Evolutionary conservation across 192 early-diverging fungal genomes (phyloP).

Genomic region (Backusella psychrophila): DNA sequence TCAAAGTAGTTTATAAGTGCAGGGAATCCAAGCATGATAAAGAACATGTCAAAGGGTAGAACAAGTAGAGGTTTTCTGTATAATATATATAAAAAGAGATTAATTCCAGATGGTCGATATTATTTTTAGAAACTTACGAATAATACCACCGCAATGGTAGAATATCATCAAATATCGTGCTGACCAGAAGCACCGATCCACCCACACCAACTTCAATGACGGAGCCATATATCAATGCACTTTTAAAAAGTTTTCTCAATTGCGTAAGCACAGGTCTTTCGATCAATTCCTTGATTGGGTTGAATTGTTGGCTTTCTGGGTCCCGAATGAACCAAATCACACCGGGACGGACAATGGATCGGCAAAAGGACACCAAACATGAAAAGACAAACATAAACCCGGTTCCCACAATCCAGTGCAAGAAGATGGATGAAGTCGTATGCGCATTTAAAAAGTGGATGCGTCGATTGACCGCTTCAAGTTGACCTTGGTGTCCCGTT

Average conservation of each 20-base stretch:
- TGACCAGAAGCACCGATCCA: slow-evolving; percentile 24
- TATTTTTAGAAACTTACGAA: slow-evolving; percentile 41
- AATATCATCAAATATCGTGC: slow-evolving; percentile 22
- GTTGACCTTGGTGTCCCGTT: slow-evolving; percentile 15
- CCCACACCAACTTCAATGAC: slow-evolving; percentile 77
- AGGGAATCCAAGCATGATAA: slow-evolving; percentile 74
- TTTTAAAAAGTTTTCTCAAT: slow-evolving; percentile 77
- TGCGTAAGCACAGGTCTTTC: slow-evolving; percentile 75
- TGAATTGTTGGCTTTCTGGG: slow-evolving; percentile 89
- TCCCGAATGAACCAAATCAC: slow-evolving; percentile 98
- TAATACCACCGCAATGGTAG: slow-evolving; percentile 67
- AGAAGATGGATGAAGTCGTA: slow-evolving; percentile 62
- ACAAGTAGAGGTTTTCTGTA: neutral
- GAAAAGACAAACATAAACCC: slow-evolving; percentile 94
- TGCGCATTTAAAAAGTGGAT: slow-evolving; percentile 49
- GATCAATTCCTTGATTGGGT: slow-evolving; percentile 90
- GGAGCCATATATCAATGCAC: slow-evolving; percentile 77
- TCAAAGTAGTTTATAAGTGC: slow-evolving; percentile 54
- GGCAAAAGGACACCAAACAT: slow-evolving; percentile 69
- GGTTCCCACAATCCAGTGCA: slow-evolving; percentile 92
- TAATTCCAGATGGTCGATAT: neutral
- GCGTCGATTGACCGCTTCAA: slow-evolving; percentile 47
- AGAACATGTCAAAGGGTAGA: slow-evolving; percentile 27
- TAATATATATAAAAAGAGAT: neutral
- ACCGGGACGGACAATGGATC: slow-evolving; percentile 83